Conservation (phyloP, 306 rosid species). For the Senna tora region DNA sequence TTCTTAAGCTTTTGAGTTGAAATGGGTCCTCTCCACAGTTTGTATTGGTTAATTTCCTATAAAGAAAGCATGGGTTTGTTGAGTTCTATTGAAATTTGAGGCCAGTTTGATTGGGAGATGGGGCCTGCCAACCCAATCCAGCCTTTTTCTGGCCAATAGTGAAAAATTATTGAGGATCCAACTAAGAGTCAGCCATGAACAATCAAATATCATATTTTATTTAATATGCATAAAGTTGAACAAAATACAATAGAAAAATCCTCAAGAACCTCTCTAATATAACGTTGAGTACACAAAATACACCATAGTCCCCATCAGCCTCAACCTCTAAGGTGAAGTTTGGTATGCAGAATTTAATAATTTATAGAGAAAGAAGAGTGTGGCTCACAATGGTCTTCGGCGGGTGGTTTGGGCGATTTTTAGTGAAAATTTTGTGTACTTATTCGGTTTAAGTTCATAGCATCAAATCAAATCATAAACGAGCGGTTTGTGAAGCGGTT, state of each 20-base stretch:
- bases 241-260: neutral
- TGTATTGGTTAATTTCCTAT: neutral
- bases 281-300: neutral
- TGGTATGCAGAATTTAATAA: no score
- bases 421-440: no score
- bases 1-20: no score
- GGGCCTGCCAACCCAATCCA: constrained; percentile 1
- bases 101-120: constrained; percentile 12
- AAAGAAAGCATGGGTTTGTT: neutral
- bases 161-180: neutral
- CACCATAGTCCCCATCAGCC: neutral
- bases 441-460: no score
- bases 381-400: no score
- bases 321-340: no score
- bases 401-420: no score
- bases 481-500: no score
- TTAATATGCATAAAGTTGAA: constrained; percentile 20
- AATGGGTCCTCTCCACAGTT: neutral
- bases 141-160: neutral
- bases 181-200: neutral
- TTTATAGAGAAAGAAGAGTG: no score
- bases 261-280: neutral
- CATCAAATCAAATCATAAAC: no score
- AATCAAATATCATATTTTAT: no score
- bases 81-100: neutral